phyloP scores from a whole-genome alignment of 352 stramenopile genomes.

The Globisporangium cylindrosporum region DNA sequence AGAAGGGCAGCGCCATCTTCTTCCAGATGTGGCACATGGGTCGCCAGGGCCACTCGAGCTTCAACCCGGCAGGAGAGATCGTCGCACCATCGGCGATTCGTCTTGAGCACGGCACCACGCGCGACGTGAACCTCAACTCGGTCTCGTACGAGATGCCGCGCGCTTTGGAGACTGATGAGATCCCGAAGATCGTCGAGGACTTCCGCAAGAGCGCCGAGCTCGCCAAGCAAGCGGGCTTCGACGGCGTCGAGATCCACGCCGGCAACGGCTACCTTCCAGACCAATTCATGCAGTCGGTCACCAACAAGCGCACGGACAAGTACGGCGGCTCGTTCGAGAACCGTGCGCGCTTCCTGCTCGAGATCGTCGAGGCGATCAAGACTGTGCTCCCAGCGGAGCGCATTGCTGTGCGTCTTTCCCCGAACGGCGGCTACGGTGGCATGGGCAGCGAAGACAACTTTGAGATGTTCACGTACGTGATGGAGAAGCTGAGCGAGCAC shows the following conservation, averaged over 20 bases:
- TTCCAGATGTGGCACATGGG: conserved; percentile 68
- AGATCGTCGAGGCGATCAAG: conserved; percentile 40
- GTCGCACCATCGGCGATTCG: background rate
- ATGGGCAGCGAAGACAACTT: conserved; percentile 17
- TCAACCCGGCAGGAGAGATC: conserved; percentile 6
- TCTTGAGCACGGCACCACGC: conserved; percentile 15
- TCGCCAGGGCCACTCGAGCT: conserved; percentile 36
- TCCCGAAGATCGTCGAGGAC: background rate
- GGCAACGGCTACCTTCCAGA: conserved; percentile 32
- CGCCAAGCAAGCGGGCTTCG: conserved; percentile 30
- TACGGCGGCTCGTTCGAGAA: conserved; percentile 72
- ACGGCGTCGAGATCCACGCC: conserved; percentile 82
- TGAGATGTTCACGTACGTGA: conserved; percentile 24
- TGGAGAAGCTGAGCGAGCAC: conserved; percentile 13
- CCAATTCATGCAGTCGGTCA: conserved; percentile 55
- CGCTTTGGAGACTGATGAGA: background rate
- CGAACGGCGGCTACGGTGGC: conserved; percentile 15
- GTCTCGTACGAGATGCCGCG: conserved; percentile 1
- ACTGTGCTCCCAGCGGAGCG: conserved; percentile 7
- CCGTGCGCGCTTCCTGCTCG: conserved; percentile 41
- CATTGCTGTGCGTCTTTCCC: conserved; percentile 17
- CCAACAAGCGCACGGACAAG: conserved; percentile 60
- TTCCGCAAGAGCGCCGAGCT: conserved; percentile 1
- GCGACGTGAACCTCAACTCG: background rate
- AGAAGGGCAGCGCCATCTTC: conserved; percentile 40